Evolutionary conservation across 805 yeast genomes (phyloP).

Genomic region (Lachancea lanzarotensis): DNA sequence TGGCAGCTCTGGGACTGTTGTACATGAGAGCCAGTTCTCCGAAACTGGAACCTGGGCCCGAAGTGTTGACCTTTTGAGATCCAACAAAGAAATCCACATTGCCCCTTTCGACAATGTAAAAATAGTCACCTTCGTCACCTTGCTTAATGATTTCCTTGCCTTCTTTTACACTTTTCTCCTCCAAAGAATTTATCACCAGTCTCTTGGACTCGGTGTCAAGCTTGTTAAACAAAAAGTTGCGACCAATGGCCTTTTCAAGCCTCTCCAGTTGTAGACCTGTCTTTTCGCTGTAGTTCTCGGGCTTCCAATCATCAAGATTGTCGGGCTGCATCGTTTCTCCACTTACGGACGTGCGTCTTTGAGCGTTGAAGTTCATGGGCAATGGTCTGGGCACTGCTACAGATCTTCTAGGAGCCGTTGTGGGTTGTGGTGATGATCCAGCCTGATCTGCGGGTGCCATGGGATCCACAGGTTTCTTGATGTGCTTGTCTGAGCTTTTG

Average conservation of each 20-base stretch:
- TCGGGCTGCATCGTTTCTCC: slow-evolving; percentile 84
- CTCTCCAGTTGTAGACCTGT: slow-evolving; percentile 57
- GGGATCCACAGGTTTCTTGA: slow-evolving; percentile 18
- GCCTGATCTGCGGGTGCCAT: slow-evolving; percentile 20
- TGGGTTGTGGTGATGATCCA: slow-evolving; percentile 17
- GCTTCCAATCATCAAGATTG: slow-evolving; percentile 70
- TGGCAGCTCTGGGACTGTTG: slow-evolving; percentile 96
- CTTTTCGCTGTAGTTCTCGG: slow-evolving; percentile 49
- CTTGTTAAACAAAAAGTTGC: slow-evolving; percentile 78
- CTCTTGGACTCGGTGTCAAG: slow-evolving; percentile 71
- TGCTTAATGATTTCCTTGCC: slow-evolving; percentile 71
- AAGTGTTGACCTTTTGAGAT: slow-evolving; percentile 54
- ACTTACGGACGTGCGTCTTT: slow-evolving; percentile 82
- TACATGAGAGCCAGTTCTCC: slow-evolving; percentile 98
- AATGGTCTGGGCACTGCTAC: slow-evolving; percentile 27
- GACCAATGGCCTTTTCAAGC: slow-evolving; percentile 62
- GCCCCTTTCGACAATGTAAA: slow-evolving; percentile 82
- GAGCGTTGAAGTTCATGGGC: slow-evolving; percentile 62
- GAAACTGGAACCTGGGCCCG: slow-evolving; percentile 85
- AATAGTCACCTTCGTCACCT: slow-evolving; percentile 93
- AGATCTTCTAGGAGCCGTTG: slow-evolving; percentile 9
- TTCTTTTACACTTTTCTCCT: slow-evolving; percentile 55
- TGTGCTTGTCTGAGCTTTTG: slow-evolving; percentile 15
- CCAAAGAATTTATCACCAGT: slow-evolving; percentile 77
- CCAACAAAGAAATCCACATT: slow-evolving; percentile 74